Conservation (phyloP, 768 basidiomycete genomes). For the Phylloporus arenicola region DNA sequence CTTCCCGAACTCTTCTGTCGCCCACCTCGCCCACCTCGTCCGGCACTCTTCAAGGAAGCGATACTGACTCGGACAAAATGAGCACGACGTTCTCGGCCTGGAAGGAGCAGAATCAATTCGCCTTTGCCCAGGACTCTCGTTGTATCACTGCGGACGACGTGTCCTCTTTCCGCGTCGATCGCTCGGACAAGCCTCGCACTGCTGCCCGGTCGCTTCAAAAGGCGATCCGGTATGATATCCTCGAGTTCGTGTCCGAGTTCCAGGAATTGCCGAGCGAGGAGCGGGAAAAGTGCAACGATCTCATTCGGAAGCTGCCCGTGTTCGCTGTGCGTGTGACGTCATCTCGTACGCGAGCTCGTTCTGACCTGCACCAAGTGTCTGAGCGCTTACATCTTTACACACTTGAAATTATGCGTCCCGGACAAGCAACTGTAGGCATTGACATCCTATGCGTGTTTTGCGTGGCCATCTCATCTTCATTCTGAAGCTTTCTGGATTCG, state of each 20-base stretch:
- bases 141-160: conserved; percentile 23
- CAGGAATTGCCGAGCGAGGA: conserved; percentile 7
- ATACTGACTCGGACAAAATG: not conserved
- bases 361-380: conserved; percentile 13
- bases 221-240: conserved; percentile 18
- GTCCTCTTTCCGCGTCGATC: conserved; percentile 19
- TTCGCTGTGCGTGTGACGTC: conserved; percentile 15
- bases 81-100: conserved; percentile 20
- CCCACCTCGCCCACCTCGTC: conserved; percentile 6
- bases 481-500: conserved; percentile 14
- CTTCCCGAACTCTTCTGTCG: not conserved
- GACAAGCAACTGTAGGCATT: conserved; percentile 13
- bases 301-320: conserved; percentile 15
- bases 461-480: not conserved
- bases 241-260: conserved; percentile 15
- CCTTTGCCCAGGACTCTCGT: conserved; percentile 2
- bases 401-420: conserved; percentile 20
- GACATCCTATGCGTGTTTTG: not conserved
- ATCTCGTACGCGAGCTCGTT: not conserved
- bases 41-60: not conserved
- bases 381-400: conserved; percentile 21
- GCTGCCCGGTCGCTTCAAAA: conserved; percentile 17
- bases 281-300: conserved; percentile 15
- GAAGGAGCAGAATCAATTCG: conserved; percentile 10
- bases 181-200: conserved; percentile 20